A percentile compares a stretch with the other conserved stretches of the same genome.
phyloP scores from a whole-genome alignment of 1,139 yeast genomes.

The Candida tetrigidarum region DNA sequence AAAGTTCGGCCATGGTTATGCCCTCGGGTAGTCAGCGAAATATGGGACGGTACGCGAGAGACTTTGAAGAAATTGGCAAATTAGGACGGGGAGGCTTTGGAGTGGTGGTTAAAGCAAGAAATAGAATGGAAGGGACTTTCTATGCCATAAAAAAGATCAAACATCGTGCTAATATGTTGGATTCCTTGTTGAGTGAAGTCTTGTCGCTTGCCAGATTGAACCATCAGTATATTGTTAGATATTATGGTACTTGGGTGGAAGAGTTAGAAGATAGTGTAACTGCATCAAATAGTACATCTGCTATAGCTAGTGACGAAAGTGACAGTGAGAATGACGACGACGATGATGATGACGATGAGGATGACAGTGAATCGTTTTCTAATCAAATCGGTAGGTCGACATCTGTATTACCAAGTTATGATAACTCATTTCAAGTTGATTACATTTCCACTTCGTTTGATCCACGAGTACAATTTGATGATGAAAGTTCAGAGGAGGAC shows the following conservation, averaged over 20 bases:
- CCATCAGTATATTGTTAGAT: slow-evolving; percentile 94
- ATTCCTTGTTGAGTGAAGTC: slow-evolving; percentile 86
- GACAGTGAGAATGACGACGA: slow-evolving; percentile 19
- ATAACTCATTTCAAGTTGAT: slow-evolving; percentile 55
- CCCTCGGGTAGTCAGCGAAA: slow-evolving; percentile 12
- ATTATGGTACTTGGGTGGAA: slow-evolving; percentile 98
- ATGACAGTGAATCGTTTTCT: slow-evolving; percentile 9
- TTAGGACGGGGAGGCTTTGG: slow-evolving; percentile 98
- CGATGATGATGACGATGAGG: slow-evolving; percentile 13
- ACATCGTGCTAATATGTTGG: slow-evolving; percentile 78
- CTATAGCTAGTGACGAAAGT: slow-evolving; percentile 6
- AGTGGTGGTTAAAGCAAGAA: slow-evolving; percentile 94
- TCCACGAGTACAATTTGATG: slow-evolving; percentile 62
- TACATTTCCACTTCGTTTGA: slow-evolving; percentile 69
- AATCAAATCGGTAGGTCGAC: slow-evolving; percentile 25
- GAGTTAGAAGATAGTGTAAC: slow-evolving; percentile 42
- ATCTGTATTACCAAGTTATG: slow-evolving; percentile 34
- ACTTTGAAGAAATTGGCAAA: slow-evolving; percentile 91
- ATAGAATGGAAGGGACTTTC: slow-evolving; percentile 89
- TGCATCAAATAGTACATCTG: slow-evolving; percentile 9
- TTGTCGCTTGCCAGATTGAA: slow-evolving; percentile 88
- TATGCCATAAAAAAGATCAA: slow-evolving; percentile 93
- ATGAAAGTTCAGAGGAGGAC: slow-evolving; percentile 40
- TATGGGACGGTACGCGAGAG: slow-evolving; percentile 52
- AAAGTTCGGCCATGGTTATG: slow-evolving; percentile 3